Conservation (phyloP, 2,329 filamentous ascomycete genomes). For the Trichoderma sp. region DNA sequence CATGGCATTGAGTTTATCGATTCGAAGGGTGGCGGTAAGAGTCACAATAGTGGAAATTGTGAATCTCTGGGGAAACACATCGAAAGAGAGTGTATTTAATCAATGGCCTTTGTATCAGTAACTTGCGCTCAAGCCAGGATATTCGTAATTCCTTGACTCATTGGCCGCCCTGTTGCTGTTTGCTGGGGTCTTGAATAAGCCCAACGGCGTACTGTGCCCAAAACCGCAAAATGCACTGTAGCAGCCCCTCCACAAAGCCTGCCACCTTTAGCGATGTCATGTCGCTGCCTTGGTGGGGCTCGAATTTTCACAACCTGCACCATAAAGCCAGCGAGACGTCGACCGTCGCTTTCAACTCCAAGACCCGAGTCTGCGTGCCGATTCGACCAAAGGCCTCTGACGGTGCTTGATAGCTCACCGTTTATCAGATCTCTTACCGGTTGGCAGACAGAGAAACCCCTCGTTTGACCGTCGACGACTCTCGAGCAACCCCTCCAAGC, state of each 20-base stretch:
- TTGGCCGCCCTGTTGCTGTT: background rate
- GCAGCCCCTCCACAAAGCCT: conserved; percentile 28
- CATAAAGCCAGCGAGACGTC: conserved; percentile 24
- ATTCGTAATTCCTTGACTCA: background rate
- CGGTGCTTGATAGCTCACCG: background rate
- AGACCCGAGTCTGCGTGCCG: conserved; percentile 18
- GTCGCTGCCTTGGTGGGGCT: conserved; percentile 38
- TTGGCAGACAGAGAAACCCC: background rate
- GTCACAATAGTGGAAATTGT: background rate
- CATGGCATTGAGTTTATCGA: background rate
- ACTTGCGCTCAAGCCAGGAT: background rate
- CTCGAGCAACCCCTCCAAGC: conserved; percentile 11
- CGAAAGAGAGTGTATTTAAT: background rate
- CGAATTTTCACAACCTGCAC: conserved; percentile 41
- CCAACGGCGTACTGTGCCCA: background rate
- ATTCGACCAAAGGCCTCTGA: background rate
- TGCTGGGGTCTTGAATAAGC: background rate
- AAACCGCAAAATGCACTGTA: conserved; percentile 1
- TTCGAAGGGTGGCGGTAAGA: background rate
- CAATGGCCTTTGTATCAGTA: background rate
- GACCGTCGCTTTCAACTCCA: conserved; percentile 17
- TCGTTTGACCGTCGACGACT: background rate
- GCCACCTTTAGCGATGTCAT: conserved; percentile 31
- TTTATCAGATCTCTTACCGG: background rate
- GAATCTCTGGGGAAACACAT: background rate